Evolutionary conservation across 2,329 filamentous ascomycete genomes (phyloP), one percentile per base, ranked within the genome.

Genomic region (Epichloe festucae): DNA sequence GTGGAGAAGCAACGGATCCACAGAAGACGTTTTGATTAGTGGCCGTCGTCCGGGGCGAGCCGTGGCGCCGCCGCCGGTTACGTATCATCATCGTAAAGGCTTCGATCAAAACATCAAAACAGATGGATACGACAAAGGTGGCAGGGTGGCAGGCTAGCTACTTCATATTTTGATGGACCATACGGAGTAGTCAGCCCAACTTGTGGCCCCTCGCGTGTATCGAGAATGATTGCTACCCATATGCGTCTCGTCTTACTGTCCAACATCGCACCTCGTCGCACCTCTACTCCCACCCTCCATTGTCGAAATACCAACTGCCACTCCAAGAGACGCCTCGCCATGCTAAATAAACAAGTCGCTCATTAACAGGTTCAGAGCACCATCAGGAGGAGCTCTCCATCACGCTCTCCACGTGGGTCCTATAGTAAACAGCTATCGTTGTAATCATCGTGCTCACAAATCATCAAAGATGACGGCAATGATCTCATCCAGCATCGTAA

Each of bases 401-500:
- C 41, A 44, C 8, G 23, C n/a, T 49, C 10, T 31, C 47, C 36
- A n/a, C 38, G n/a, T 14, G 15, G 7, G 21, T 42, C 27, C 14
- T 42, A n/a, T 35, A 27, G 31, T 41, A 42, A 49, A 27, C 40
- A 27, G 23, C n/a, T 21, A 12, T 34, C 36, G 36, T 39, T 39
- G 15, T n/a, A 10, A 35, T 17, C 19, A 23, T 11, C 15, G 39
- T n/a, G 17, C 19, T 46, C 46, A 54, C 14, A 47, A 12, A 40
- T 75, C 71, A 14, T 69, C 75, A 67, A 87, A 87, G 51, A 87
- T 63, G 34, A 85, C 74, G 50, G 79, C 72, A 36, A 87, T 69
- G 49, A 87, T 65, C 67, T 88, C 85, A 65, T 89, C 85, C 54
- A 89, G 65, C 52, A 88, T 75, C 2, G 82, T 85, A 65, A 85